Evolutionary conservation across 306 rosid species (phyloP), one percentile per base, ranked within the genome.

Genomic region (Phaseolus lunatus): DNA sequence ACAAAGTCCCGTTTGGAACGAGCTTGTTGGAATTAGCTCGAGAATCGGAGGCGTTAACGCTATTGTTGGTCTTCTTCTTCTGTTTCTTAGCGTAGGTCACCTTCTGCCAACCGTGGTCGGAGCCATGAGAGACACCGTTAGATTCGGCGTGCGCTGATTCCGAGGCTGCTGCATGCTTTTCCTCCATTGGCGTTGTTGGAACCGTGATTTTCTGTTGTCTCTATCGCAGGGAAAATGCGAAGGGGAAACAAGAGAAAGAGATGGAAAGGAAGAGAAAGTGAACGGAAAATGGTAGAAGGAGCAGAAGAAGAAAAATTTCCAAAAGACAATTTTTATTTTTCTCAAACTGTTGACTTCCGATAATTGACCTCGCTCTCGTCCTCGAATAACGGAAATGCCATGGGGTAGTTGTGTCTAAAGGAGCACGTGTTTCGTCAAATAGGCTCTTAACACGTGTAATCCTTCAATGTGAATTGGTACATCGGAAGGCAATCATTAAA

Each of bases 81-180:
- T 87, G 95, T 19, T 91, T 90, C 86, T 89, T 94, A 0, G 90
- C 80, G 86, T 93, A 93, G 66, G 93, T 88, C 19, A 94, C 98
- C 92, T 94, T 94, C 74, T 92, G 96, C 98, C 98, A 94, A 27
- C 98, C 97, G 43, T 89, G 92, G 89, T 94, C 97, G 73, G 50
- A 22, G 78, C 27, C 39, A 29, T 71, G 57, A 39, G 81, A 43
- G 37, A 59, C 69, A 22, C 83, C 70, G 77, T 78, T 78, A 0
- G 76, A 66, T 65, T 78, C 86, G 52, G 14, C 9, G 62, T 27
- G 31, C 2, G 73, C 53, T 8, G 70, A 72, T 13, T 78, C 82
- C 29, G 16, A 9, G 1, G 80, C 33, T 12, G 79, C 49, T 13
- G 80, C 66, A 62, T 72, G 70, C 31, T 78, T 72, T 24, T 83